Conservation (phyloP, 768 basidiomycete species). For the Trametes villosa region DNA sequence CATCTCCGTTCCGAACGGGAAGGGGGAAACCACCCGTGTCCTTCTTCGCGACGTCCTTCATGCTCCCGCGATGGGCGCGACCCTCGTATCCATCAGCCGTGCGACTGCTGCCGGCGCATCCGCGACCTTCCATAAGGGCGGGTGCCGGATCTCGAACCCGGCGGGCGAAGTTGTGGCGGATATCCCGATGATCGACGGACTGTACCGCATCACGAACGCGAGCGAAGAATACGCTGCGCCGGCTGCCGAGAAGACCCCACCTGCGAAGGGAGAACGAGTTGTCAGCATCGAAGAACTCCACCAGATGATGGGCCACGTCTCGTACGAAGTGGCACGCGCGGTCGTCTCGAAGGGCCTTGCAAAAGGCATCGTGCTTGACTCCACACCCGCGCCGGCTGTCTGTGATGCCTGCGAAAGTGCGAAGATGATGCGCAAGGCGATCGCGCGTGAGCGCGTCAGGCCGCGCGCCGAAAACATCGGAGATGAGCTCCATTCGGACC, state of each 20-base stretch:
- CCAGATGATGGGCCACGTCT: constrained; percentile 40
- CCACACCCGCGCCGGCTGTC: constrained; percentile 21
- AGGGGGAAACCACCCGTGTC: not conserved
- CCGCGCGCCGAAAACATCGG: constrained; percentile 37
- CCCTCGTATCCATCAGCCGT: constrained; percentile 28
- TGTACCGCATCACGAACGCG: constrained; percentile 6
- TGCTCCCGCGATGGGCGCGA: constrained; percentile 24
- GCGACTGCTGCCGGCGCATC: constrained; percentile 17
- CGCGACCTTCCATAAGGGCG: constrained; percentile 4
- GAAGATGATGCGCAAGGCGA: constrained; percentile 42
- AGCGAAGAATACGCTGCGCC: not conserved
- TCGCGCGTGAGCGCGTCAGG: constrained; percentile 30
- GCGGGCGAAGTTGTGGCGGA: not conserved
- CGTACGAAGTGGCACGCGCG: constrained; percentile 25
- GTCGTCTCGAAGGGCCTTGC: constrained; percentile 37
- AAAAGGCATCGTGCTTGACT: constrained; percentile 34
- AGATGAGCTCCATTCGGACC: constrained; percentile 44
- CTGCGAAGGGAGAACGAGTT: constrained; percentile 12
- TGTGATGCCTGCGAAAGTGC: constrained; percentile 49
- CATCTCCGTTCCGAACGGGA: constrained; percentile 28
- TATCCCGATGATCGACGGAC: not conserved
- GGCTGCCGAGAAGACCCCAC: not conserved
- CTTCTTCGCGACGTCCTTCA: constrained; percentile 30
- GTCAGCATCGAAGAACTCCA: constrained; percentile 35
- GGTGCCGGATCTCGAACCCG: constrained; percentile 16